A percentile compares a stretch with the other conserved stretches of the same genome.
Conservation (phyloP, 2,329 filamentous ascomycete genomes). For the Sporothrix sp. region DNA sequence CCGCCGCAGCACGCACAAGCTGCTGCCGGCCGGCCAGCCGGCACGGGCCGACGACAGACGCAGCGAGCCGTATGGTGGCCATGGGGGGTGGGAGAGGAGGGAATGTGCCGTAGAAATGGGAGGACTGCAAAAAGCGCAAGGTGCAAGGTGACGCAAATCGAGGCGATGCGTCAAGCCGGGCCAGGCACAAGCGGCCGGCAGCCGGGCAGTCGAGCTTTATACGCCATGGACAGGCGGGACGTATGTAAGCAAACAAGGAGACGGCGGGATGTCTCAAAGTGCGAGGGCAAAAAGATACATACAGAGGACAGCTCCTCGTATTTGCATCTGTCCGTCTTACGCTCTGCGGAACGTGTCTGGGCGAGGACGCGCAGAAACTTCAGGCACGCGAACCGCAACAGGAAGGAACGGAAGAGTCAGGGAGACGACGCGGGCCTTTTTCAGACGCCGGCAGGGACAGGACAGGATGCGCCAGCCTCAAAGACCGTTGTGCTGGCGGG, state of each 20-base stretch:
- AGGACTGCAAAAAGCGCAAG: no score
- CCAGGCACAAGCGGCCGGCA: conserved; percentile 2
- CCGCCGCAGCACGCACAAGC: conserved; percentile 17
- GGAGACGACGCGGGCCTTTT: neutral
- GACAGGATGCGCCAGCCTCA: no score
- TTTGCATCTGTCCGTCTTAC: neutral
- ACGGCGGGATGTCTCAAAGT: neutral
- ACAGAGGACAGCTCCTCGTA: neutral
- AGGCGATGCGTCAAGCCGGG: no score
- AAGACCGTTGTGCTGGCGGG: neutral
- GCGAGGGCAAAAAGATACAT: neutral
- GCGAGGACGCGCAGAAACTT: no score
- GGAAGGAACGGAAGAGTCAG: neutral
- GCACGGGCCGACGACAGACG: conserved; percentile 7
- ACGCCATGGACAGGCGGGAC: no score
- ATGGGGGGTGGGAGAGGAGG: conserved; percentile 3
- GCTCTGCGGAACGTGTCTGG: neutral
- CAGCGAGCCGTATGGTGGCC: conserved; percentile 7
- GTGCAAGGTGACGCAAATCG: no score
- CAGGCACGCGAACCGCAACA: neutral
- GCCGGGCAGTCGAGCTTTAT: no score
- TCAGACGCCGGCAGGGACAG: neutral
- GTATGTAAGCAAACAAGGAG: no score
- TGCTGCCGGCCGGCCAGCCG: conserved; percentile 8
- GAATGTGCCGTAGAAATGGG: neutral